Percentiles rank a stretch among this genome's conserved stretches.
phyloP scores from a whole-genome alignment of 768 basidiomycete genomes.

The Boletus reticuloceps region DNA sequence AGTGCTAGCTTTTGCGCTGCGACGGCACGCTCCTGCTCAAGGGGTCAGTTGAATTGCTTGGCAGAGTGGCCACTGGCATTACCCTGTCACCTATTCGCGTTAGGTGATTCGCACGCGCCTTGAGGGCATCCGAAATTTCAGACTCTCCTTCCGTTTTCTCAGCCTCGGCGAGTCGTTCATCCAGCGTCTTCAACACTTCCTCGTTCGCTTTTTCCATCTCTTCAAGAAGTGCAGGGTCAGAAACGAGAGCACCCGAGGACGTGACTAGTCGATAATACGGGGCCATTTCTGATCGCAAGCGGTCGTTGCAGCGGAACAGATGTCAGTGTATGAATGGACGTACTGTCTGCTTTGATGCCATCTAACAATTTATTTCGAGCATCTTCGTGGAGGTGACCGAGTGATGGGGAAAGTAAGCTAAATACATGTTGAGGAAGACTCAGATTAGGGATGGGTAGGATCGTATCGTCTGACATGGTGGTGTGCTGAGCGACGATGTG shows the following conservation, averaged over 20 bases:
- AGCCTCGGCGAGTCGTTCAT: slow-evolving; percentile 79
- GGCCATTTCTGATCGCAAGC: slow-evolving; percentile 66
- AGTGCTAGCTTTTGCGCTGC: slow-evolving; percentile 81
- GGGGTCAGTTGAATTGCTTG: not conserved
- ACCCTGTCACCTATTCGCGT: slow-evolving; percentile 87
- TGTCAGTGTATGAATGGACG: slow-evolving; percentile 28
- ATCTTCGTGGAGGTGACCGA: slow-evolving; percentile 62
- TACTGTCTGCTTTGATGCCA: slow-evolving; percentile 79
- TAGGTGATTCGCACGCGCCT: slow-evolving; percentile 80
- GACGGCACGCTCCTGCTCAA: slow-evolving; percentile 67
- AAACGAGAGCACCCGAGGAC: slow-evolving; percentile 41
- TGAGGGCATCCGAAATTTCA: slow-evolving; percentile 86
- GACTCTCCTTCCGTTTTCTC: slow-evolving; percentile 90
- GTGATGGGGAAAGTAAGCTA: slow-evolving; percentile 58
- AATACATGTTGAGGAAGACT: slow-evolving; percentile 78
- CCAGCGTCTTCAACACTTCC: slow-evolving; percentile 68
- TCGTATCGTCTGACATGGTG: slow-evolving; percentile 78
- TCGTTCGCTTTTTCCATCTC: slow-evolving; percentile 54
- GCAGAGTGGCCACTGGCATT: not conserved
- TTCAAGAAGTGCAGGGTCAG: slow-evolving; percentile 36
- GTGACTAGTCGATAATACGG: slow-evolving; percentile 72
- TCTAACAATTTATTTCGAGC: slow-evolving; percentile 65
- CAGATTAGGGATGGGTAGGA: slow-evolving; percentile 86
- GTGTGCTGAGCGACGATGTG: not conserved
- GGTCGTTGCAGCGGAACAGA: not conserved